Evolutionary conservation across 331 rosid species (phyloP).

Genomic region (Acacia pycnantha): DNA sequence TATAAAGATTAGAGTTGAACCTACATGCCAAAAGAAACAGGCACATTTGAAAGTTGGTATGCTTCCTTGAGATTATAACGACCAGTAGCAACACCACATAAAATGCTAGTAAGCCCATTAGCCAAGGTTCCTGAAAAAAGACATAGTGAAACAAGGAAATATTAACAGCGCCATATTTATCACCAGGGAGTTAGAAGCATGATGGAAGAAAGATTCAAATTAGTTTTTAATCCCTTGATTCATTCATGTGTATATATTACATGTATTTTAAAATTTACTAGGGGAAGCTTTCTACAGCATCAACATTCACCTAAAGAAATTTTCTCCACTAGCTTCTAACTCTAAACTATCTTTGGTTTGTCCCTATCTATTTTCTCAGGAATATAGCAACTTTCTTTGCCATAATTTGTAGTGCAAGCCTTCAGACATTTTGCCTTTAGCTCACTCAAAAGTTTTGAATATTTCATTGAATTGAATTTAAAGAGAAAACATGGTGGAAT

Average conservation of each 20-base stretch:
- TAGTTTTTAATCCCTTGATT: neutral
- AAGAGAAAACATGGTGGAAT: neutral
- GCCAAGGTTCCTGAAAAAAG: conserved; percentile 80
- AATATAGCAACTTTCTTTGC: neutral
- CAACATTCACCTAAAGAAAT: neutral
- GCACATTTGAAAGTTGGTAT: conserved; percentile 77
- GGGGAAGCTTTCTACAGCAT: neutral
- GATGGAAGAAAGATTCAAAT: neutral
- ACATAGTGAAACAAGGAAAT: conserved; percentile 3
- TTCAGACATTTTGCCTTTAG: neutral
- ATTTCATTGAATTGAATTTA: neutral
- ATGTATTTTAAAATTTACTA: neutral
- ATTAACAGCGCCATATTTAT: neutral
- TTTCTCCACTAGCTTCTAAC: neutral
- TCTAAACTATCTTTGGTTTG: no score
- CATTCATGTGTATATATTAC: neutral
- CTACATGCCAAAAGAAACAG: conserved; percentile 74
- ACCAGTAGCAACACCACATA: conserved; percentile 55
- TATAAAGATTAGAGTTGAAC: conserved; percentile 23
- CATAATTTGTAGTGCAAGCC: neutral
- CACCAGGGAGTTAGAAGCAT: conserved; percentile 1
- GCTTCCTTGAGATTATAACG: conserved; percentile 62
- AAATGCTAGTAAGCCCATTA: conserved; percentile 56
- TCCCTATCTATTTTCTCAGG: neutral
- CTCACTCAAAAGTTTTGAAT: neutral